Evolutionary conservation across 225 moss, liverwort and hornwort genomes (phyloP), one percentile per base, ranked within the genome.

Genomic region (Straminergon stramineum): DNA sequence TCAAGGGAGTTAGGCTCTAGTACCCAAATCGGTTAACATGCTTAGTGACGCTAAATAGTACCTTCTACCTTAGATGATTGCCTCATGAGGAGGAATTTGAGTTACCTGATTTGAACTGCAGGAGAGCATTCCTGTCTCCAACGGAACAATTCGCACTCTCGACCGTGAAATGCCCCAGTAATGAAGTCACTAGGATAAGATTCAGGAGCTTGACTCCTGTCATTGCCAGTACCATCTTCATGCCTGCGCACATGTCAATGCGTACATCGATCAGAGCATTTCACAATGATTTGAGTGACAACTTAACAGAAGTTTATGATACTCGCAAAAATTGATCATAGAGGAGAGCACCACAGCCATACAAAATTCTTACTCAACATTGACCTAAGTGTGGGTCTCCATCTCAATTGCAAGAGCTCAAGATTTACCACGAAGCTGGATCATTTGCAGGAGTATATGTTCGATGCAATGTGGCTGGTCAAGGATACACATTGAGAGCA

Each of bases 31-130:
- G 65, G 28, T 65, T 22, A n/a, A 53, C 52, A 39, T 65, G 53
- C 60, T 18, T 34, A 67, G 65, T 52, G 67, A 56, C 67, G 34
- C 56, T 27, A 52, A 79, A 15, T 28, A 68, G 32, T 67, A 43
- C 11, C 39, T 28, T 79, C 79, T 79, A 67, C 3, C 30, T 31
- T 56, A 32, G 34, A 24, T 39, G 83, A 81, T 70, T 69, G 60
- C 22, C 41, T 80, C 10, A 18, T 58, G 48, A 34, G 18, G 61
- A 41, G 68, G 76, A 23, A 34, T 37, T 53, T 19, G 13, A n/a
- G 34, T 63, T 87, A 94, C 94, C 92, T 92, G 92, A 81, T 85
- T 92, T 94, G 82, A 93, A 94, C 88, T 93, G 92, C 84, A 94
- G 79, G 56, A 94, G 94, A 88, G 92, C 93, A 35, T 89, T 74